phyloP scores from a whole-genome alignment of 1,284 basidiomycete genomes.

The Macrocystidia cucumis region DNA sequence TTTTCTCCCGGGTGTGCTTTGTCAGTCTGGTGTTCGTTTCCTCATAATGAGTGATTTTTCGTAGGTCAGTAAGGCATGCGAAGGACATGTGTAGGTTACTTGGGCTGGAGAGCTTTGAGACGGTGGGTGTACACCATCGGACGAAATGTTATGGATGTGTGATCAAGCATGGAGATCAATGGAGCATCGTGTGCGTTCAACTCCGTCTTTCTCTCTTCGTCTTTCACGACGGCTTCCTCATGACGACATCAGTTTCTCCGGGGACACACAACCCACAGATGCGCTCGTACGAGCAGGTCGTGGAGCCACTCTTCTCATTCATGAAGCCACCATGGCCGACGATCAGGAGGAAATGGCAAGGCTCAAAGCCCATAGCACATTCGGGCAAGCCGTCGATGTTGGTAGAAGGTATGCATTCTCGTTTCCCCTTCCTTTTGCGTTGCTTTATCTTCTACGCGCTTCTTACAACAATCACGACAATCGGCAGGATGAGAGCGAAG shows the following conservation, averaged over 20 bases:
- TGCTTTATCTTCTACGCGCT: conserved; percentile 1
- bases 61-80: conserved; percentile 32
- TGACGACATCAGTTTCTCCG: conserved; percentile 57
- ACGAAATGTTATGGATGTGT: conserved; percentile 67
- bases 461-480: too few species aligned
- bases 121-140: conserved; percentile 71
- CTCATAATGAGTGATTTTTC: conserved; percentile 1
- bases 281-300: conserved; percentile 61
- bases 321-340: conserved; percentile 89
- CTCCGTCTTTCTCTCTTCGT: conserved; percentile 8
- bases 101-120: conserved; percentile 46
- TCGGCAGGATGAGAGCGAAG: conserved; percentile 69
- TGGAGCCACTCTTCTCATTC: conserved; percentile 79
- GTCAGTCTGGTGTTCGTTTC: not conserved
- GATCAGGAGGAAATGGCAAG: conserved; percentile 66
- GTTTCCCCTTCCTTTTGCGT: conserved; percentile 1
- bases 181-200: conserved; percentile 69
- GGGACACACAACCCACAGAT: conserved; percentile 80
- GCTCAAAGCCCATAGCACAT: conserved; percentile 83
- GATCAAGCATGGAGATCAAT: conserved; percentile 63
- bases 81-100: conserved; percentile 40
- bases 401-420: conserved; percentile 48
- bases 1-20: conserved; percentile 16
- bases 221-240: conserved; percentile 5
- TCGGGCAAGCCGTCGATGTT: conserved; percentile 80